Conservation (phyloP, 495 filamentous ascomycete species). For the Podospora pseudopauciseta region DNA sequence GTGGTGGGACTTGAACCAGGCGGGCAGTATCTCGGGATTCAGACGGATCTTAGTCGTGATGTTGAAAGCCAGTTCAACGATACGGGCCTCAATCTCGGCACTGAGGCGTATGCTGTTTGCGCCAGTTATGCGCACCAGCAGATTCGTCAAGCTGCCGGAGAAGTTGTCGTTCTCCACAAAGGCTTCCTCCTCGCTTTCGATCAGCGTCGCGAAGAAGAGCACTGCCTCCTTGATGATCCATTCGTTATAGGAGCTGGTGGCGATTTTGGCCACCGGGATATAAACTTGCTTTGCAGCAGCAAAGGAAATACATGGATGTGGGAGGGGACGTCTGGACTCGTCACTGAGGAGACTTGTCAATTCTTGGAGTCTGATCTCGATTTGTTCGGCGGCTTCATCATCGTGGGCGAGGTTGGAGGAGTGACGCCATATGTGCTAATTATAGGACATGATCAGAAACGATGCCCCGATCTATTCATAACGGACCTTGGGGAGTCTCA, state of each 20-base stretch:
- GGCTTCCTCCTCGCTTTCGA: conserved; percentile 94
- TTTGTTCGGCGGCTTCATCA: conserved; percentile 50
- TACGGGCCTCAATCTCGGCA: conserved; percentile 71
- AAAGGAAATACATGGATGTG: conserved; percentile 84
- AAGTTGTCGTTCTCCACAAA: conserved; percentile 83
- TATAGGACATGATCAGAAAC: conserved; percentile 14
- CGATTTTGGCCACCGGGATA: conserved; percentile 79
- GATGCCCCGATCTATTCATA: background rate
- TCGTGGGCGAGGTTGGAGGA: conserved; percentile 52
- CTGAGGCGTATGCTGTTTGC: conserved; percentile 57
- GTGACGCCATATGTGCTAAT: conserved; percentile 76
- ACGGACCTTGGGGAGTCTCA: conserved; percentile 33
- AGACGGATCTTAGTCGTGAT: conserved; percentile 92
- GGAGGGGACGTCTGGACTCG: conserved; percentile 79
- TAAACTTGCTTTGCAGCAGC: conserved; percentile 82
- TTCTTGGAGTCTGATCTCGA: conserved; percentile 53
- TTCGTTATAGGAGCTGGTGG: conserved; percentile 72
- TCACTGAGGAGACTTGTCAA: conserved; percentile 79
- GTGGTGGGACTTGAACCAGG: conserved; percentile 72
- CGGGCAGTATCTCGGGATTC: conserved; percentile 75
- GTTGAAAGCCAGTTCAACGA: conserved; percentile 89
- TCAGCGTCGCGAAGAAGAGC: conserved; percentile 76
- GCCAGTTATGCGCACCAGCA: conserved; percentile 65
- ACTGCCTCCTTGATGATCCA: conserved; percentile 78
- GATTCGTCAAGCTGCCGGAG: conserved; percentile 74